phyloP scores from a whole-genome alignment of 148 eudicot genomes.

The Euryodendron excelsum region DNA sequence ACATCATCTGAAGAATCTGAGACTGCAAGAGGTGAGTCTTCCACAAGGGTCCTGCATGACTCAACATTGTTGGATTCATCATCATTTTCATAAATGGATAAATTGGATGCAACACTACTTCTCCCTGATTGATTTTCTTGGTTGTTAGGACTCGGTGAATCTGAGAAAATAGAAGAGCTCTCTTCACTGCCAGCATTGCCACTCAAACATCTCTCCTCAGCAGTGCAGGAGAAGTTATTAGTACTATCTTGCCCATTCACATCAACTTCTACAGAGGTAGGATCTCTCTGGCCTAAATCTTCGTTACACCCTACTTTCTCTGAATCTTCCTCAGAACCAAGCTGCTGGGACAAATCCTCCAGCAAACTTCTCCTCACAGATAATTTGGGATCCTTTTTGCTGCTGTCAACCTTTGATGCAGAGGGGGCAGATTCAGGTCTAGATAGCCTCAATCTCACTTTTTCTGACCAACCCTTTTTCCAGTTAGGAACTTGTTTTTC shows the following conservation, averaged over 20 bases:
- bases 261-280: slow-evolving; percentile 22
- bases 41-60: slow-evolving; percentile 11
- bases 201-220: slow-evolving; percentile 29
- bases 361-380: slow-evolving; percentile 67
- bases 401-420: slow-evolving; percentile 42
- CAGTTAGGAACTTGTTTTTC: slow-evolving; percentile 33
- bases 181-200: slow-evolving; percentile 50
- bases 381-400: slow-evolving; percentile 35
- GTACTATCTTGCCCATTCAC: slow-evolving; percentile 28
- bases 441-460: slow-evolving; percentile 57
- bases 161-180: slow-evolving; percentile 53
- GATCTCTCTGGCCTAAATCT: slow-evolving; percentile 26
- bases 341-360: slow-evolving; percentile 67
- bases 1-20: slow-evolving; percentile 20
- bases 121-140: slow-evolving; percentile 47
- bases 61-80: slow-evolving; percentile 25
- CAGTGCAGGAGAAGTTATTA: slow-evolving; percentile 21
- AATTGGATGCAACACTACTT: slow-evolving; percentile 59
- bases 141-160: slow-evolving; percentile 49
- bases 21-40: slow-evolving; percentile 23
- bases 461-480: slow-evolving; percentile 80
- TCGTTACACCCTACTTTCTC: slow-evolving; percentile 28
- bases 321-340: slow-evolving; percentile 49
- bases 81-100: slow-evolving; percentile 44
- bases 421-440: slow-evolving; percentile 71